A percentile compares a stretch with the other conserved stretches of the same genome.
Evolutionary conservation across 176 grass and related monocot species (phyloP).

Genomic region (Carex myosuroides): DNA sequence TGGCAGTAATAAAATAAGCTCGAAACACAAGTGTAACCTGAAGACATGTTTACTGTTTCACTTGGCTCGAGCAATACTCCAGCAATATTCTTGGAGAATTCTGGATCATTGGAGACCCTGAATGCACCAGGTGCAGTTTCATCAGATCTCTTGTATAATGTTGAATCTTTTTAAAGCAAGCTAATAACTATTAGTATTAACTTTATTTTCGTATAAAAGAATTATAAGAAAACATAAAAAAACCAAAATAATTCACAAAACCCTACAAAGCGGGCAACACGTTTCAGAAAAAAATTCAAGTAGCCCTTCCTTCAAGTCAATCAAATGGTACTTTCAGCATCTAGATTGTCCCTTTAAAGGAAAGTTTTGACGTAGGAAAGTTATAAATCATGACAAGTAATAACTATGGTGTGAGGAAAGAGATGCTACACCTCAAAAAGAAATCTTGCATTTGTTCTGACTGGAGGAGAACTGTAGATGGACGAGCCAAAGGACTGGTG

Average conservation of each 20-base stretch:
- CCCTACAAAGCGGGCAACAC: neutral
- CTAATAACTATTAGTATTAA: neutral
- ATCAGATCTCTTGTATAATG: slow-evolving; percentile 23
- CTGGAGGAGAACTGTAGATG: slow-evolving; percentile 61
- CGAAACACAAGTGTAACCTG: slow-evolving; percentile 32
- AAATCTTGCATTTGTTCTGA: slow-evolving; percentile 71
- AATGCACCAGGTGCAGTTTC: slow-evolving; percentile 23
- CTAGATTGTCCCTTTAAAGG: neutral
- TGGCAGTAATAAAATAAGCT: neutral
- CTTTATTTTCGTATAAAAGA: neutral
- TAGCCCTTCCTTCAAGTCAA: neutral
- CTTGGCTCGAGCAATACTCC: slow-evolving; percentile 83
- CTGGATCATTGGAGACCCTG: slow-evolving; percentile 64
- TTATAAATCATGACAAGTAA: neutral
- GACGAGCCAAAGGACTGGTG: slow-evolving; percentile 36
- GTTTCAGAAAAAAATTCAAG: neutral
- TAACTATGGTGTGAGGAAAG: neutral
- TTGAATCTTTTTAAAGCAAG: neutral
- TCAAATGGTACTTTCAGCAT: neutral
- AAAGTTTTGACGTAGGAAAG: neutral
- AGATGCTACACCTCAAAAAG: slow-evolving; percentile 49
- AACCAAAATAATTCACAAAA: slow-evolving; percentile 11
- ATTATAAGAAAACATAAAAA: neutral
- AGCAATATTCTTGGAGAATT: slow-evolving; percentile 60
- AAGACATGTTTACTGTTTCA: slow-evolving; percentile 33